Evolutionary conservation across 768 basidiomycete species (phyloP).

Genomic region (Tulasnella sp.): DNA sequence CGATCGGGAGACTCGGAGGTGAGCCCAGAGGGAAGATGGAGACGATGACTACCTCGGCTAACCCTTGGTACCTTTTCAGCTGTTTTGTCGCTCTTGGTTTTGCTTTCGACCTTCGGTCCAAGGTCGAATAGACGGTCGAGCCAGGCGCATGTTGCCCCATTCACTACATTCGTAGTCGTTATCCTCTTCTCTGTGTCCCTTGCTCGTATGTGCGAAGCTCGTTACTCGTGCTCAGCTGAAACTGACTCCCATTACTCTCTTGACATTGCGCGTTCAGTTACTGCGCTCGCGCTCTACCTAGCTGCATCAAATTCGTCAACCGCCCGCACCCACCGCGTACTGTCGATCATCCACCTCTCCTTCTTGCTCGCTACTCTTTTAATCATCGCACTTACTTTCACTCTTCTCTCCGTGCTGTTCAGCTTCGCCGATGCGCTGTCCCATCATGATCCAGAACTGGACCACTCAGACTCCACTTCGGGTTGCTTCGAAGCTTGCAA

Average conservation of each 20-base stretch:
- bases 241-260: not conserved
- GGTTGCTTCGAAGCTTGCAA: not conserved
- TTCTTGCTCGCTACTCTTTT: not conserved
- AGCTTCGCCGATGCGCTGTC: not conserved
- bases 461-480: not conserved
- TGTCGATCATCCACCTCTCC: not conserved
- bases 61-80: not conserved
- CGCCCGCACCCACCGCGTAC: not conserved
- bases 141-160: not conserved
- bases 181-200: not conserved
- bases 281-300: not conserved
- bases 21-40: too few relatives aligned
- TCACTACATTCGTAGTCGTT: not conserved
- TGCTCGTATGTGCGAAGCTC: not conserved
- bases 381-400: not conserved
- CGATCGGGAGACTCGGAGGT: not conserved
- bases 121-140: not conserved
- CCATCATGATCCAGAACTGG: not conserved
- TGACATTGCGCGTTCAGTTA: not conserved
- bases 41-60: too few relatives aligned
- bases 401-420: not conserved
- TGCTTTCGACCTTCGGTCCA: not conserved
- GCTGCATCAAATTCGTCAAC: not conserved
- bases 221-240: not conserved
- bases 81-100: not conserved